Base-by-base conservation (phyloP, 2,329 filamentous ascomycete species). In the Sporothrix pseudoabietina region DNA sequence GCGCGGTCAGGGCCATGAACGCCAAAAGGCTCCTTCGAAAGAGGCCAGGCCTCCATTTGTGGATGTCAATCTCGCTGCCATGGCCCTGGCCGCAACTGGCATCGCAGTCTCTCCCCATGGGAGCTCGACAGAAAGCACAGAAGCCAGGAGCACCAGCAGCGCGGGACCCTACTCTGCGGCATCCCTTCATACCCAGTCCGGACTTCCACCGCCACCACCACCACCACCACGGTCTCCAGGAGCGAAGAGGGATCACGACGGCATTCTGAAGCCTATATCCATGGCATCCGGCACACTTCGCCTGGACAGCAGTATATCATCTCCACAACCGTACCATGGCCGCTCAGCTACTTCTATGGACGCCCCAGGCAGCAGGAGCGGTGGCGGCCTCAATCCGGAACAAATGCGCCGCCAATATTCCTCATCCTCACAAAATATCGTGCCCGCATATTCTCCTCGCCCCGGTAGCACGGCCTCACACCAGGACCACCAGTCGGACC, bases 281-380 rank as follows among this genome's bases (percentile, higher is more conserved):
- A 74, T 81, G 52, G 80, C 80, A 4, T 74, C 82, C 61, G 79
- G 77, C 3, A 73, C 76, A 12, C 74, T 79, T 26, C 30, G n/a
- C 49, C 16, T 69, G 19, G 66, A 54, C 8, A 41, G 49, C 49
- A 68, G 44, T 19, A 12, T 49, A 22, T 22, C 30, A n/a, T 55
- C 47, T n/a, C n/a, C 66, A 10, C 66, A 69, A 14, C 44, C 32
- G 6, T 26, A 52, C 10, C 16, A 52, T 68, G 30, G 65, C n/a
- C 44, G 22, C 1, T 2, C 41, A 14, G 7, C 47, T n/a, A 44
- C 14, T 4, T 32, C 65, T 4, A 52, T n/a, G 65, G 65, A 41
- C 3, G 68, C 52, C n/a, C n/a, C 35, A 55, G 52, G 68, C 49
- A 74, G 39, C 30, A 39, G 55, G 14, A 52, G 44, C 44, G 44